A percentile compares a stretch with the other conserved stretches of the same genome.
Evolutionary conservation across 768 basidiomycete species (phyloP).

Genomic region (Russula vinacea): DNA sequence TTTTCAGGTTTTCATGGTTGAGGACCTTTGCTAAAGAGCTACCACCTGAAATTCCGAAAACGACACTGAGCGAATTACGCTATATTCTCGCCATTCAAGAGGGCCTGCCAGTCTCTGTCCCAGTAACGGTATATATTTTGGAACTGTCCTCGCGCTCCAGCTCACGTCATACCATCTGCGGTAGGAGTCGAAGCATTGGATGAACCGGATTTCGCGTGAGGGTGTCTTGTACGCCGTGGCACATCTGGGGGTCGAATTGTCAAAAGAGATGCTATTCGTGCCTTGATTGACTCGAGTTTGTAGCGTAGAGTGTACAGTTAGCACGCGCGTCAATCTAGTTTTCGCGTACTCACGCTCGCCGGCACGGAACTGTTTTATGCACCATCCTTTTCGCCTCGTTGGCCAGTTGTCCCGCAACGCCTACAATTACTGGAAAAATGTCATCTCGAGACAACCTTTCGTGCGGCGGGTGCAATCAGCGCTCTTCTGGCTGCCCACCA

Average conservation of each 20-base stretch:
- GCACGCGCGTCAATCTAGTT: too few relatives aligned
- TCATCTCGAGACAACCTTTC: neutral
- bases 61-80: slow-evolving; percentile 2
- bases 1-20: too few relatives aligned
- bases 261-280: slow-evolving; percentile 31
- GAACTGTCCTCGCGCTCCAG: neutral
- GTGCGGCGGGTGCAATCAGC: slow-evolving; percentile 9
- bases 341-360: too few relatives aligned
- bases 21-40: neutral
- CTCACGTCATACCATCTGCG: neutral
- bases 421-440: slow-evolving; percentile 8
- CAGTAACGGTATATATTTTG: slow-evolving; percentile 17
- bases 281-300: neutral
- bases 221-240: slow-evolving; percentile 29
- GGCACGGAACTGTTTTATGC: slow-evolving; percentile 6
- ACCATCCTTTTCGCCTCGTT: slow-evolving; percentile 3
- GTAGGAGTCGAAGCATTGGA: slow-evolving; percentile 31
- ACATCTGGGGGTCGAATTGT: slow-evolving; percentile 33
- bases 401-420: slow-evolving; percentile 8
- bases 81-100: slow-evolving; percentile 2
- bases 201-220: slow-evolving; percentile 13
- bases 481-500: slow-evolving; percentile 26
- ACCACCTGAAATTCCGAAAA: slow-evolving; percentile 13
- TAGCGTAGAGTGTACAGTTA: too few relatives aligned
- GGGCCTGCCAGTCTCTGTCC: neutral